These are phyloP conservation scores for Solanum chacoense DNA, from an alignment of 305 asterid species.

Conservation along the genomic window DNA sequence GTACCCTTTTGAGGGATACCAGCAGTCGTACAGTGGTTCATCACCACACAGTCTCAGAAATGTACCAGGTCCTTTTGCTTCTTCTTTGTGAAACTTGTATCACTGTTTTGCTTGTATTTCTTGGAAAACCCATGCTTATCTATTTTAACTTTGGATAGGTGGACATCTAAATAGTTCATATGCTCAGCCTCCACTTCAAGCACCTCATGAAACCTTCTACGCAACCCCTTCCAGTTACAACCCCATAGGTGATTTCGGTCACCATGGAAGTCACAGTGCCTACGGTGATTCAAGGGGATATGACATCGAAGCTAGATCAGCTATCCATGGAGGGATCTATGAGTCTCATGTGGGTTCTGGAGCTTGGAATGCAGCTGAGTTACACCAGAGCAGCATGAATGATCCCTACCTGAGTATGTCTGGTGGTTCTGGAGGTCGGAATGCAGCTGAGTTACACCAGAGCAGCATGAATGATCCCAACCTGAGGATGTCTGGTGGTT, in stretches of 20 bases:
- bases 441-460: not conserved
- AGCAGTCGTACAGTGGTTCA: slow-evolving; percentile 1
- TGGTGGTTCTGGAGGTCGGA: not conserved
- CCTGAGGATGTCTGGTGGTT: not conserved
- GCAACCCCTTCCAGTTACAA: slow-evolving; percentile 1
- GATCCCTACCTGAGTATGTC: not conserved
- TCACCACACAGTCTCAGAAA: slow-evolving; percentile 15
- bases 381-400: not conserved
- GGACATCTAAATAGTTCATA: not conserved
- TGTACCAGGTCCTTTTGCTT: not conserved
- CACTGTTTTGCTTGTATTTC: not conserved
- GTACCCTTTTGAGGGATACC: slow-evolving; percentile 4
- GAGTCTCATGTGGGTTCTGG: slow-evolving; percentile 6
- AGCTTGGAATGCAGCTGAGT: not conserved
- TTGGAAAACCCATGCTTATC: not conserved
- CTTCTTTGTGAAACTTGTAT: not conserved
- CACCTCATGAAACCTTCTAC: slow-evolving; percentile 2
- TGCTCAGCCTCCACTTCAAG: slow-evolving; percentile 12
- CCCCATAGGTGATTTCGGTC: not conserved
- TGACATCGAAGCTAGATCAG: not conserved
- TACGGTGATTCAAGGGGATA: not conserved
- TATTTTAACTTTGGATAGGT: slow-evolving; percentile 7
- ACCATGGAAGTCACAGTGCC: not conserved
- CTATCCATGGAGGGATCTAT: slow-evolving; percentile 7
- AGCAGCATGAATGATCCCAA: not conserved